A percentile compares a stretch with the other conserved stretches of the same genome.
phyloP scores from a whole-genome alignment of 805 yeast genomes.

The Myxozyma kluyveri region DNA sequence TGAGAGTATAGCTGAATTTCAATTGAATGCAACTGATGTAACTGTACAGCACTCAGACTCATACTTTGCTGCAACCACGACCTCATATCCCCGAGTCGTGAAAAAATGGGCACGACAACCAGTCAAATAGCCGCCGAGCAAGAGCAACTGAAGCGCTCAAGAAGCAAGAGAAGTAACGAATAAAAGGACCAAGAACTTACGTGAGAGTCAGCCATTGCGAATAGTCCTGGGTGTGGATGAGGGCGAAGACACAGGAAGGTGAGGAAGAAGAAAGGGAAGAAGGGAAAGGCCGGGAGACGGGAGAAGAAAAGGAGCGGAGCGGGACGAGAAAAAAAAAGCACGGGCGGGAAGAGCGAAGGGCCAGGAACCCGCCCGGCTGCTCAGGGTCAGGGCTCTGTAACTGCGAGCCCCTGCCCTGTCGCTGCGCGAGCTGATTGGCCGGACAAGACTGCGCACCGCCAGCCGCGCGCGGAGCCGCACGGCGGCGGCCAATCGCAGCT shows the following conservation, averaged over 20 bases:
- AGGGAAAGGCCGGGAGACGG: constrained; percentile 3
- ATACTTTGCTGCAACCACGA: no score
- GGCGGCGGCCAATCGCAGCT: no score
- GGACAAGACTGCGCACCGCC: constrained; percentile 1
- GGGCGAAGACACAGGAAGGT: background rate
- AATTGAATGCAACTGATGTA: no score
- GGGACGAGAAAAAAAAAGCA: constrained; percentile 4
- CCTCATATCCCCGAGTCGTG: background rate
- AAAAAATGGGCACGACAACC: background rate
- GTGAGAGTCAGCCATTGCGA: constrained; percentile 22
- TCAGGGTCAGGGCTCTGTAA: background rate
- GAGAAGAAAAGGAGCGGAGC: constrained; percentile 7
- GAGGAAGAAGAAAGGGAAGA: constrained; percentile 1
- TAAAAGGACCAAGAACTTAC: constrained; percentile 4
- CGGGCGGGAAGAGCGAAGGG: constrained; percentile 8
- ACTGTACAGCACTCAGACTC: no score
- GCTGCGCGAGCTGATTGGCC: constrained; percentile 15
- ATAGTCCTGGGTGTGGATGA: background rate
- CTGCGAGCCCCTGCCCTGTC: no score
- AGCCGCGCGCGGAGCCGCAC: no score
- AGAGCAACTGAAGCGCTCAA: background rate
- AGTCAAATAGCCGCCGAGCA: background rate
- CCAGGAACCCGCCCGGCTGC: background rate
- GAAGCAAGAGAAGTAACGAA: background rate
- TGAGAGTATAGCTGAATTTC: no score